phyloP scores from a whole-genome alignment of 1,139 yeast genomes.

The Magnusiomyces magnusii region DNA sequence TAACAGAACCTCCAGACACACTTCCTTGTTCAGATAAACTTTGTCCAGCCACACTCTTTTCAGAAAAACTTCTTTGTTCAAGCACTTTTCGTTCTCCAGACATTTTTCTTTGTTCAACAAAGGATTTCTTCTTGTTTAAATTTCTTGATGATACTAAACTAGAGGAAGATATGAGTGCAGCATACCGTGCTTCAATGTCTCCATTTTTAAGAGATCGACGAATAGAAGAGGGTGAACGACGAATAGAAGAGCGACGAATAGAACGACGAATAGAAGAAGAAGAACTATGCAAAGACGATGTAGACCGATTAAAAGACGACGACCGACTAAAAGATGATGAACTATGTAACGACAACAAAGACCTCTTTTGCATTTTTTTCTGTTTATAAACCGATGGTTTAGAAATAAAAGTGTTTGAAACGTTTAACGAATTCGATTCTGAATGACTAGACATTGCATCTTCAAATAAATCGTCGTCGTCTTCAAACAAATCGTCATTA shows the following conservation, averaged over 20 bases:
- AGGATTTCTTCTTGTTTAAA: no score
- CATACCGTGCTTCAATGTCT: conserved; percentile 15
- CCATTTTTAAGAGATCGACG: conserved; percentile 17
- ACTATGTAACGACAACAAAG: no score
- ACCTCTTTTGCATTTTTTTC: no score
- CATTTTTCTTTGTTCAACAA: no score
- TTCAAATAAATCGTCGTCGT: background rate
- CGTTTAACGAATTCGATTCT: background rate
- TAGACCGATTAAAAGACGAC: no score
- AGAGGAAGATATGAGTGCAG: conserved; percentile 14
- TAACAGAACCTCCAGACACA: background rate
- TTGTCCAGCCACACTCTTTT: no score
- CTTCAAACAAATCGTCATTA: background rate
- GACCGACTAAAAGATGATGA: no score
- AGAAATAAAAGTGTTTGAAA: no score
- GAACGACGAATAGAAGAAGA: background rate
- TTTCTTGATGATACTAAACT: background rate
- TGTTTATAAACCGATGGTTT: no score
- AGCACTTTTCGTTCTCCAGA: background rate
- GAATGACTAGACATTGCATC: background rate
- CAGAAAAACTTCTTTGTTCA: background rate
- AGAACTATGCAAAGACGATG: no score
- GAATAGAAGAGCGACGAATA: background rate
- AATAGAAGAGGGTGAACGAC: conserved; percentile 16
- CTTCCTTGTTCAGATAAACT: no score